A percentile compares a stretch with the other conserved stretches of the same genome.
These are phyloP conservation scores for Suillus bovinus DNA, from an alignment of 768 basidiomycete species.

Conservation along the genomic window DNA sequence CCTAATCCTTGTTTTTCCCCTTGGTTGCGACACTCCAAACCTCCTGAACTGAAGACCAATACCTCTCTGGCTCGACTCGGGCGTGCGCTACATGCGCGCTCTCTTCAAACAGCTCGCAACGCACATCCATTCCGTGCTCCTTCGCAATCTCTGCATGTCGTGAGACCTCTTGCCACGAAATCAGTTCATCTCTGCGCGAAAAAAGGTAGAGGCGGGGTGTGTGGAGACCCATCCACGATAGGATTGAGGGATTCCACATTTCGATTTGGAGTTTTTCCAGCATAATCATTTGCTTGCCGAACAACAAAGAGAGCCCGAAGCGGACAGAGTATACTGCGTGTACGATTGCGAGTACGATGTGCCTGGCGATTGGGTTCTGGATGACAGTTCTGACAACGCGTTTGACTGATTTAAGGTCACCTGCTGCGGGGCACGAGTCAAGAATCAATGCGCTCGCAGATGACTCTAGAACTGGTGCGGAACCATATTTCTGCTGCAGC, in stretches of 20 bases:
- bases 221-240: constrained; percentile 30
- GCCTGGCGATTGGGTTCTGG: constrained; percentile 21
- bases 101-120: constrained; percentile 31
- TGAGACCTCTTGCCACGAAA: constrained; percentile 30
- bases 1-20: not conserved
- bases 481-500: constrained; percentile 20
- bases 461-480: constrained; percentile 5
- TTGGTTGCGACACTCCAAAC: constrained; percentile 21
- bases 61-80: constrained; percentile 26
- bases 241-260: constrained; percentile 24
- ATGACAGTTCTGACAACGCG: constrained; percentile 22
- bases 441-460: constrained; percentile 22
- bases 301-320: constrained; percentile 11
- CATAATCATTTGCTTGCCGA: constrained; percentile 20
- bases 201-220: constrained; percentile 40
- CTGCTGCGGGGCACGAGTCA: constrained; percentile 22
- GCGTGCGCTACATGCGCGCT: constrained; percentile 38
- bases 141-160: constrained; percentile 26
- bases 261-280: constrained; percentile 9
- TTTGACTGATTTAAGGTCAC: constrained; percentile 16
- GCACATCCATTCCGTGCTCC: constrained; percentile 24
- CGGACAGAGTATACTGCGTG: constrained; percentile 15
- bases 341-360: constrained; percentile 14
- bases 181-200: constrained; percentile 31
- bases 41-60: constrained; percentile 25